phyloP scores from a whole-genome alignment of 2,329 filamentous ascomycete species.

The Sphaerulina populicola region DNA sequence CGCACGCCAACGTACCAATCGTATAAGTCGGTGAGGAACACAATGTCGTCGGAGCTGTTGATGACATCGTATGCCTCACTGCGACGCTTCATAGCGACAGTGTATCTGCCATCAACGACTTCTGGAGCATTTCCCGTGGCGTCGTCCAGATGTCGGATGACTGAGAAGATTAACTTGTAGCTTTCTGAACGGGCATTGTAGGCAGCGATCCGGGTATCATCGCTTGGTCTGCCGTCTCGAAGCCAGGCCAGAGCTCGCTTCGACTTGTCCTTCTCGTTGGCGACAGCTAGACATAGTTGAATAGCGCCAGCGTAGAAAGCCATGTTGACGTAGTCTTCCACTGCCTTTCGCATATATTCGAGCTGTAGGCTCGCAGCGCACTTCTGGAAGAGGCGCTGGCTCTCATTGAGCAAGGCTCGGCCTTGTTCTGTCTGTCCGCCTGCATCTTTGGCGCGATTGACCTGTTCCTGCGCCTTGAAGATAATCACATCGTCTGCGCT shows the following conservation, averaged over 20 bases:
- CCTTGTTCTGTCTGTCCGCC: constrained; percentile 66
- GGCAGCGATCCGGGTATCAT: constrained; percentile 59
- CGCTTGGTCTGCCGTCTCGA: constrained; percentile 66
- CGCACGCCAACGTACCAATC: constrained; percentile 64
- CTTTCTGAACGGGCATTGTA: constrained; percentile 67
- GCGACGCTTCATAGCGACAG: constrained; percentile 66
- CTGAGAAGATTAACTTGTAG: constrained; percentile 80
- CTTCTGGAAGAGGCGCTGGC: constrained; percentile 75
- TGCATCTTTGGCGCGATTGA: constrained; percentile 79
- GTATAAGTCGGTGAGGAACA: constrained; percentile 94
- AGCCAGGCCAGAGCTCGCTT: constrained; percentile 81
- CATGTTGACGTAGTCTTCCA: constrained; percentile 69
- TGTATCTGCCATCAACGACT: constrained; percentile 67
- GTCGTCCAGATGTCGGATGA: constrained; percentile 68
- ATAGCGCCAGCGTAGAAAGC: constrained; percentile 90
- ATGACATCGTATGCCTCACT: constrained; percentile 87
- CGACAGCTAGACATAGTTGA: constrained; percentile 73
- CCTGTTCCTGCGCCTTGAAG: constrained; percentile 93
- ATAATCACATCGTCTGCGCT: constrained; percentile 94
- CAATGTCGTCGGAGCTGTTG: constrained; percentile 77
- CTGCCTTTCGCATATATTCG: constrained; percentile 68
- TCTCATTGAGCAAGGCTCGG: constrained; percentile 76
- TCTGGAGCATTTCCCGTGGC: constrained; percentile 62
- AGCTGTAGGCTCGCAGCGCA: constrained; percentile 70
- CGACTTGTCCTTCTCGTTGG: constrained; percentile 74